phyloP scores from a whole-genome alignment of 2,329 filamentous ascomycete genomes.

The Ustulina deusta region DNA sequence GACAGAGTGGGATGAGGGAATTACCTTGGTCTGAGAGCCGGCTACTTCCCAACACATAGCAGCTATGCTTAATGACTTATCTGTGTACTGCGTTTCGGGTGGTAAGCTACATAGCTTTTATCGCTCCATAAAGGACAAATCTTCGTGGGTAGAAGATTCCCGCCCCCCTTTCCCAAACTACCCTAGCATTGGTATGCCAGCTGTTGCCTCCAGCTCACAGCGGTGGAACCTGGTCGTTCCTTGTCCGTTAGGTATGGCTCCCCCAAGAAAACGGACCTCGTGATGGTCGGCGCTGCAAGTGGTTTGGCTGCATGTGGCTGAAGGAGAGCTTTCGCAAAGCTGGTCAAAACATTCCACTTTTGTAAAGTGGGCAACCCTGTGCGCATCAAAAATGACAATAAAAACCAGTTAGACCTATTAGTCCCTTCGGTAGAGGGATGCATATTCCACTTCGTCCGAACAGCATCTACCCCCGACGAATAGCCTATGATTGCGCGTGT shows the following conservation, averaged over 20 bases:
- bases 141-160: constrained; percentile 27
- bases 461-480: constrained; percentile 35
- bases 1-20: constrained; percentile 32
- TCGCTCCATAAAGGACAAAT: constrained; percentile 18
- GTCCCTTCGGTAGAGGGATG: constrained; percentile 41
- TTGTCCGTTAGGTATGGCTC: constrained; percentile 24
- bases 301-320: constrained; percentile 34
- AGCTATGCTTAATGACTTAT: constrained; percentile 24
- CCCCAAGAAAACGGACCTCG: constrained; percentile 19
- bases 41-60: constrained; percentile 34
- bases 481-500: constrained; percentile 43
- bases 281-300: constrained; percentile 35
- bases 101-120: constrained; percentile 36
- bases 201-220: constrained; percentile 23
- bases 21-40: constrained; percentile 40
- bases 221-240: constrained; percentile 36
- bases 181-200: constrained; percentile 36
- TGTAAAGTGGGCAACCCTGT: constrained; percentile 34
- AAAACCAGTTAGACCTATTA: constrained; percentile 38
- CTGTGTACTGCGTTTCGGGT: constrained; percentile 40
- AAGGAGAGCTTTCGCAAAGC: constrained; percentile 22
- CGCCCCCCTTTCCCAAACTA: constrained; percentile 27
- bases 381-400: constrained; percentile 12
- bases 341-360: not conserved
- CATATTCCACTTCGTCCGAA: constrained; percentile 42